Percentiles rank a stretch among this genome's conserved stretches.
These are phyloP conservation scores for Brachypodium distachyon DNA, from an alignment of 202 grass and related monocot genomes.

Conservation along the genomic window DNA sequence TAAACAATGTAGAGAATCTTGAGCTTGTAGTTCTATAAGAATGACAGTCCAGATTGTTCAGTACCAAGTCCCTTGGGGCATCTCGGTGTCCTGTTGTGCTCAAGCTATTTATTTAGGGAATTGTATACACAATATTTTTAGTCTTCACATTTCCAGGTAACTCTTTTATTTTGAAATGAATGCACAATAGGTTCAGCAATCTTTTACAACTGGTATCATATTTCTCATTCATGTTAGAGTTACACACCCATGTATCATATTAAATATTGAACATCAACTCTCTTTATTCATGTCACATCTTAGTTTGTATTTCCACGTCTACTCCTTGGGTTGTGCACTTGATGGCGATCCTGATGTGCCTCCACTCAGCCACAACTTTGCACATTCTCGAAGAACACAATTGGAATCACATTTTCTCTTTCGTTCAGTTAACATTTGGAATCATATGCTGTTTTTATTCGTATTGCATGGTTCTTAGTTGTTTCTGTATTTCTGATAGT, in stretches of 20 bases:
- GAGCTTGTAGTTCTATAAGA: background rate
- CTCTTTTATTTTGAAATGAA: background rate
- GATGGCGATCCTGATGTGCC: background rate
- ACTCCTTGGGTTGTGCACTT: background rate
- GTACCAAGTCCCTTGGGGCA: background rate
- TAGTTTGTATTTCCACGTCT: background rate
- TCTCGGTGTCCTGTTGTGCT: background rate
- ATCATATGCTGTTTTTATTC: background rate
- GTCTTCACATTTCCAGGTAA: background rate
- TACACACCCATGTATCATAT: background rate
- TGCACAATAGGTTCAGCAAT: background rate
- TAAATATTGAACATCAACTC: background rate
- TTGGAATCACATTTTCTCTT: background rate
- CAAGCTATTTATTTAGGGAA: background rate
- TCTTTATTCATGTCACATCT: background rate
- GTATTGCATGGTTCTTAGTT: background rate
- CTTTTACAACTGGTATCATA: background rate
- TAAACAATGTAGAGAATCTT: background rate
- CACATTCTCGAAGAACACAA: background rate
- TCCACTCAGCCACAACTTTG: background rate
- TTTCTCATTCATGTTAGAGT: background rate
- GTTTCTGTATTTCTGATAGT: constrained; percentile 2
- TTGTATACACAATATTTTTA: background rate
- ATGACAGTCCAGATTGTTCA: background rate
- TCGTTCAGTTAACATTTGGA: background rate